Evolutionary conservation across 495 filamentous ascomycete genomes (phyloP), one percentile per base, ranked within the genome.

Genomic region (Chaetomium cochliodes): DNA sequence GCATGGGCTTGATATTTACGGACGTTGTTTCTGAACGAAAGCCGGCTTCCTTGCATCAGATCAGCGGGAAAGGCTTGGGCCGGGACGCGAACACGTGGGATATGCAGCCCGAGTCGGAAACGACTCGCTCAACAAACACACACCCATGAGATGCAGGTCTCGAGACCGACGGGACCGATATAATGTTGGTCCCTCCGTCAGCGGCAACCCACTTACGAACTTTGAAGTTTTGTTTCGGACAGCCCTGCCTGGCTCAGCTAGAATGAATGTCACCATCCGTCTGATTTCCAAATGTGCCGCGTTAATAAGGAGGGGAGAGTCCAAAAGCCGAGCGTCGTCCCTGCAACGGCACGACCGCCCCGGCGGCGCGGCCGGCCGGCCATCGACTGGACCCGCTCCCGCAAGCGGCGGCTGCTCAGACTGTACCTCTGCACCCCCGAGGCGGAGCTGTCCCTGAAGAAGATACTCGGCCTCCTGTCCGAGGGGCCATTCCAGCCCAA

Each of bases 371-470:
- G 66, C 33, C 37, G 62, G 33, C 62, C 62, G 23, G 57, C 62
- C n/a, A 65, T 68, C 51, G 62, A 68, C 55, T 68, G 62, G 66
- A 68, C 62, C 1, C 39, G 51, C 15, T 61, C 66, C 20, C 62
- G 55, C 30, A 65, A 65, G 44, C 49, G 66, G 23, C 50, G 44
- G n/a, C 57, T 68, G 57, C 66, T 68, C 15, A 54, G 66, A 3
- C 26, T 65, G 62, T 65, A 68, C 33, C 62, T 65, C 33, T 68
- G 62, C 46, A 68, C 66, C 26, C 66, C 66, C 12, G 66, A 68
- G 50, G 54, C 66, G 8, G 66, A 60, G 53, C 30, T 68, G 39
- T 65, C 66, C 7, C 56, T 68, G 4, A 68, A 68, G 44, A 60
- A 61, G 13, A 68, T 68, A 39, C 66, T 68, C 50, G 62, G 41